phyloP scores from a whole-genome alignment of 345 rosid species.

The Trapa bicornis region DNA sequence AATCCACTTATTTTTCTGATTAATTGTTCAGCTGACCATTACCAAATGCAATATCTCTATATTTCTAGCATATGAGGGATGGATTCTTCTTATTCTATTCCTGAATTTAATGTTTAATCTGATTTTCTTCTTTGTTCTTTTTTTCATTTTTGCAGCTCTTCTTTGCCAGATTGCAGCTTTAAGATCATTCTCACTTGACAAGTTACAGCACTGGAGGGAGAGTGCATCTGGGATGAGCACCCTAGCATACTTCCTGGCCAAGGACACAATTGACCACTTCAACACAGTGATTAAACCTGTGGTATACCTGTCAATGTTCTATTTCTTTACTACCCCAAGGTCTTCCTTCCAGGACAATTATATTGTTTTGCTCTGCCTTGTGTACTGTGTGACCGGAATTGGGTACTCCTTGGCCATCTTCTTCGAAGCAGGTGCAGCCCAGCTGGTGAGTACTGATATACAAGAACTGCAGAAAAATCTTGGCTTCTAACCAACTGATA shows the following conservation, averaged over 20 bases:
- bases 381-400: slow-evolving; percentile 89
- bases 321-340: slow-evolving; percentile 82
- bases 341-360: slow-evolving; percentile 72
- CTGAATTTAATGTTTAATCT: neutral
- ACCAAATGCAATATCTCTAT: no score
- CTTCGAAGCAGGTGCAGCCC: slow-evolving; percentile 72
- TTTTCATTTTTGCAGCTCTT: slow-evolving; percentile 48
- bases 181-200: slow-evolving; percentile 80
- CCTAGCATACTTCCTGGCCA: slow-evolving; percentile 83
- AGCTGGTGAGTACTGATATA: slow-evolving; percentile 58
- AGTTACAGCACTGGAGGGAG: slow-evolving; percentile 91
- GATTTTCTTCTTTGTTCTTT: neutral
- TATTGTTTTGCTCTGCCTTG: slow-evolving; percentile 64
- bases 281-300: slow-evolving; percentile 72
- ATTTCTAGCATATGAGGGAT: neutral
- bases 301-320: slow-evolving; percentile 87
- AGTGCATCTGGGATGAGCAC: slow-evolving; percentile 91
- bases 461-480: neutral
- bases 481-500: neutral
- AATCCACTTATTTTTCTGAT: no score
- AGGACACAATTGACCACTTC: slow-evolving; percentile 77
- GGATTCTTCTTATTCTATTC: neutral
- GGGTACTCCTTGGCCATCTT: slow-evolving; percentile 81
- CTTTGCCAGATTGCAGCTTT: slow-evolving; percentile 83
- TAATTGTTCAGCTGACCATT: no score